A percentile compares a stretch with the other conserved stretches of the same genome.
phyloP scores from a whole-genome alignment of 2,329 filamentous ascomycete species.

The Cyclaneusma minus region DNA sequence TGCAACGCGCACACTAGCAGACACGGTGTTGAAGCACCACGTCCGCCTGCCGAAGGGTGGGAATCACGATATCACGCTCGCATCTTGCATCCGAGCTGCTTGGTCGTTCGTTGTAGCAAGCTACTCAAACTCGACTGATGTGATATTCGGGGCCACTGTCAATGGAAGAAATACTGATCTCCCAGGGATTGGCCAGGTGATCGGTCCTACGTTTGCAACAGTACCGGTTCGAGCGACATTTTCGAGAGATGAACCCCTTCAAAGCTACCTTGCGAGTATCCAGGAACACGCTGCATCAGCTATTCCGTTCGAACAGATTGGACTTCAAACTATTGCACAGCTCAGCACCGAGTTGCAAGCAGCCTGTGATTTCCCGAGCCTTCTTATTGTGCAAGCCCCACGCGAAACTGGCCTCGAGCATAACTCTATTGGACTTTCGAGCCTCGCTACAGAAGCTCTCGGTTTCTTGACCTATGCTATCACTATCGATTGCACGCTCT shows the following conservation, averaged over 20 bases:
- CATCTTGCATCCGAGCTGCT: conserved; percentile 24
- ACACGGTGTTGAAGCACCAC: too few relatives aligned
- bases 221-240: conserved; percentile 23
- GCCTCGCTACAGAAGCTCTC: too few relatives aligned
- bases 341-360: conserved; percentile 21
- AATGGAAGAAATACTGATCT: conserved; percentile 23
- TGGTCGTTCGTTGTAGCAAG: conserved; percentile 23
- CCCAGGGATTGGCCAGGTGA: conserved; percentile 22
- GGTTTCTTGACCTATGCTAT: too few relatives aligned
- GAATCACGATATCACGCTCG: too few relatives aligned
- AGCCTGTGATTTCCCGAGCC: conserved; percentile 24
- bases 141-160: conserved; percentile 25
- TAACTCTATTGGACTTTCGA: too few relatives aligned
- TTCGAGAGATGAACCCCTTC: conserved; percentile 15
- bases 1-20: too few relatives aligned
- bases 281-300: conserved; percentile 29
- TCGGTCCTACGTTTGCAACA: conserved; percentile 26
- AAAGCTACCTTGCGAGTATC: conserved; percentile 27
- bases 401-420: too few relatives aligned
- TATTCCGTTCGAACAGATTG: conserved; percentile 32
- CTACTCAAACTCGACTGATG: conserved; percentile 20
- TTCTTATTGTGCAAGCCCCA: conserved; percentile 25
- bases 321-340: conserved; percentile 24
- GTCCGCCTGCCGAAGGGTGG: too few relatives aligned
- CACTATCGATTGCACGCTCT: too few relatives aligned